Evolutionary conservation across 2,329 filamentous ascomycete species (phyloP), one percentile per base, ranked within the genome.

Genomic region (Fusarium siculi): DNA sequence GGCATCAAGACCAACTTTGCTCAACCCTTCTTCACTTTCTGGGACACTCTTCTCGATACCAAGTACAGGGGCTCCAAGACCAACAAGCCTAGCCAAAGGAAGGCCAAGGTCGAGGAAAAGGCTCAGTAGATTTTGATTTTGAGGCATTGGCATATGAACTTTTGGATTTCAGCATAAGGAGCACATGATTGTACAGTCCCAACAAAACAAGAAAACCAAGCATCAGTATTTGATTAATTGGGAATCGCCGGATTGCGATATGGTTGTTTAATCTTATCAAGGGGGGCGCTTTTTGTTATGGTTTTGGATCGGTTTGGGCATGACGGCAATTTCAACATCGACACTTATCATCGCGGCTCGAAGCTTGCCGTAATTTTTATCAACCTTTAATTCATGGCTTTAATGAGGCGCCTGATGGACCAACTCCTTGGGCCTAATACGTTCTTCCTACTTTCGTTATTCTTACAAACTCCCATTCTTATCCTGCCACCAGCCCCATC

Each of bases 1-100:
- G 96, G 96, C 64, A 97, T 99, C 87, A 99, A 98, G 88, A 93
- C 92, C 73, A 97, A 97, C 84, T 97, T 94, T 82, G 93, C 92
- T 9, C 94, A 97, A 82, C 94, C 94, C 7, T 97, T 95, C 85
- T 98, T 98, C 84, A 98, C 93, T 53, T 95, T 98, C 84, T 98
- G 96, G 94, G 96, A 99, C 81, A 87, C 89, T 52, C 79, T 95
- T 34, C 86, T 97, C 28, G 91, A 92, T 57, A 99, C 96, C 30
- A 93, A 90, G 82, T 98, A 95, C 91, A 90, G 88, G 67, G 94
- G 93, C 55, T 91, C 87, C 65, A 85, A 85, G 21, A 76, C 77
- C 46, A 78, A 82, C 68, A 75, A 81, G 55, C 84, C 84, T 39
- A 82, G 82, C 15, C 82, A 81, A 49, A 77, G 76, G 52, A 62